These are phyloP conservation scores for Arxiozyma slooffiae DNA, from an alignment of 1,139 yeast species.

Conservation along the genomic window DNA sequence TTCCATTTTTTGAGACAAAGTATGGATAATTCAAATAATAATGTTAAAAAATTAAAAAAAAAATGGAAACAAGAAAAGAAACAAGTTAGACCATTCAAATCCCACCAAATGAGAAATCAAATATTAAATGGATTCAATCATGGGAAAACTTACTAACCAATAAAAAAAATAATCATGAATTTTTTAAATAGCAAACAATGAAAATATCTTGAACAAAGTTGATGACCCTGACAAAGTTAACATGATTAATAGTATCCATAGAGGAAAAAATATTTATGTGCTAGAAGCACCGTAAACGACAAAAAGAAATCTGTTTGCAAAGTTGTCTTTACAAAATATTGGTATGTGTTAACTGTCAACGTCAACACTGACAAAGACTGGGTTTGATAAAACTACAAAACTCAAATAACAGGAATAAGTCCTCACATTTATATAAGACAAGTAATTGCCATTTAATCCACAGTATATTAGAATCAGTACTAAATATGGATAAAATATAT, in stretches of 20 bases:
- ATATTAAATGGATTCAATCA: slow-evolving; percentile 46
- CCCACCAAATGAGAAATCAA: slow-evolving; percentile 63
- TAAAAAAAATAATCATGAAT: background rate
- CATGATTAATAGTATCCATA: slow-evolving; percentile 1
- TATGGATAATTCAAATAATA: background rate
- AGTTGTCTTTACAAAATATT: slow-evolving; percentile 7
- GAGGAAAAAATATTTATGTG: slow-evolving; percentile 5
- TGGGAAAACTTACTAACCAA: slow-evolving; percentile 34
- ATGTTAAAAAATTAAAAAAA: slow-evolving; percentile 4
- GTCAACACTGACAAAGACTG: no score
- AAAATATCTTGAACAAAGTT: background rate
- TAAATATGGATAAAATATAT: no score
- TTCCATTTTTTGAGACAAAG: slow-evolving; percentile 6
- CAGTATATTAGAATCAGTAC: no score
- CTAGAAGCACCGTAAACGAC: slow-evolving; percentile 10
- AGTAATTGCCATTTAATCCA: no score
- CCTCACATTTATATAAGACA: background rate
- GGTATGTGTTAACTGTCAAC: slow-evolving; percentile 3
- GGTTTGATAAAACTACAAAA: background rate
- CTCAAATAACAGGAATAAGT: background rate
- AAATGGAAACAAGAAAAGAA: no score
- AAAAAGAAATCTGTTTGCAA: slow-evolving; percentile 6
- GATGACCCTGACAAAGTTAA: background rate
- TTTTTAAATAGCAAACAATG: background rate
- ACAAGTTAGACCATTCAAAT: slow-evolving; percentile 31